Conservation (phyloP, 108 stramenopile genomes). For the Cyclostephanos invisitatus region DNA sequence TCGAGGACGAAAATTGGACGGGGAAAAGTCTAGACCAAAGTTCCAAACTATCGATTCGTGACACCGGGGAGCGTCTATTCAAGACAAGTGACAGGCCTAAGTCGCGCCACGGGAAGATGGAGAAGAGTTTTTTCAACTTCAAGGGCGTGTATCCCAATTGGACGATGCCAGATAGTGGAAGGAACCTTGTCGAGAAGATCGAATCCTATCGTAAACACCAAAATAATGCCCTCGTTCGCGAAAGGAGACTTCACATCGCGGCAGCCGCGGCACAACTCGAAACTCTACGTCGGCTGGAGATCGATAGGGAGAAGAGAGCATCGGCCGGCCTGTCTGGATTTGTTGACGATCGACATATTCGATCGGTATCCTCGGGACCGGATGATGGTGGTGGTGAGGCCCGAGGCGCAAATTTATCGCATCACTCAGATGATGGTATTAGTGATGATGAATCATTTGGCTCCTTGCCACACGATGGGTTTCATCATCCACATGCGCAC, state of each 20-base stretch:
- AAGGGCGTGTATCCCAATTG: constrained; percentile 71
- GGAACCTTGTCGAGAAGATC: constrained; percentile 55
- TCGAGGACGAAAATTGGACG: constrained; percentile 78
- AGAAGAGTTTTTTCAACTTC: constrained; percentile 82
- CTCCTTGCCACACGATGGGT: constrained; percentile 17
- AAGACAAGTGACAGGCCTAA: constrained; percentile 47
- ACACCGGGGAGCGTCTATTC: not conserved
- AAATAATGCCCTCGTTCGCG: constrained; percentile 54
- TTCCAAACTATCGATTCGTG: not conserved
- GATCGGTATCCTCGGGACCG: constrained; percentile 26
- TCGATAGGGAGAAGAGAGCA: constrained; percentile 37
- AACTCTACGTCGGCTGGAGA: constrained; percentile 63
- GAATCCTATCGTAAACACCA: constrained; percentile 60
- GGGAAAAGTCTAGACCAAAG: constrained; percentile 32
- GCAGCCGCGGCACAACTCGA: constrained; percentile 81
- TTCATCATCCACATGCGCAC: constrained; percentile 29
- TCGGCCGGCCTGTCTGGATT: constrained; percentile 14
- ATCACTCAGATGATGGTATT: constrained; percentile 15
- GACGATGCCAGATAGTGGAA: constrained; percentile 62
- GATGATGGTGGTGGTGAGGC: constrained; percentile 48
- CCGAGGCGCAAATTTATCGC: not conserved
- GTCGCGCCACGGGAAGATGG: constrained; percentile 78
- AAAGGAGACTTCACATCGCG: constrained; percentile 74
- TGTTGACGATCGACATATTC: constrained; percentile 41
- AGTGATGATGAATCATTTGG: constrained; percentile 30